Conservation (phyloP, 1,284 basidiomycete genomes). For the Apiotrichum sp. region DNA sequence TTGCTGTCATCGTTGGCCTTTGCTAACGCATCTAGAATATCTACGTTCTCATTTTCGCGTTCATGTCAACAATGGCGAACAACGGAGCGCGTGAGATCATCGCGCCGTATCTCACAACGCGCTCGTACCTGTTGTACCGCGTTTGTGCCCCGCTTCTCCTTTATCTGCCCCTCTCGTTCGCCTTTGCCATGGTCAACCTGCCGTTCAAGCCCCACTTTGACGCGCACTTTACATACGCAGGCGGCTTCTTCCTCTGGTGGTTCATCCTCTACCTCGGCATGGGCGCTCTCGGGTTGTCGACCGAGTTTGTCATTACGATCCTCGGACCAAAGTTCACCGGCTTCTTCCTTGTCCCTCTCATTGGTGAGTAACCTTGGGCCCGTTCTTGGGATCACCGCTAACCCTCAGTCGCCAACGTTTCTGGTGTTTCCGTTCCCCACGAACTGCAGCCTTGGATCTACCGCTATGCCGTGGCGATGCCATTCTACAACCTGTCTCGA, state of each 20-base stretch:
- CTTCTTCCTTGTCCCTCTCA: slow-evolving; percentile 48
- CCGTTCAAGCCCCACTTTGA: slow-evolving; percentile 57
- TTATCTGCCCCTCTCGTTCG: slow-evolving; percentile 60
- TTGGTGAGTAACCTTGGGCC: slow-evolving; percentile 29
- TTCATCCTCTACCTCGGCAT: slow-evolving; percentile 58
- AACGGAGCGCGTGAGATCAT: slow-evolving; percentile 48
- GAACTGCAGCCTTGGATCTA: slow-evolving; percentile 61
- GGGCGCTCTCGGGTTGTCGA: slow-evolving; percentile 50
- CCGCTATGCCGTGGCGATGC: slow-evolving; percentile 54
- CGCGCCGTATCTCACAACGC: slow-evolving; percentile 51
- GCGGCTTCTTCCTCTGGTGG: slow-evolving; percentile 69
- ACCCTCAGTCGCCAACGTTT: slow-evolving; percentile 58
- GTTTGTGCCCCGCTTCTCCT: slow-evolving; percentile 53
- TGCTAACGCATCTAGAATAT: slow-evolving; percentile 33
- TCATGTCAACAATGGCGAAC: slow-evolving; percentile 48
- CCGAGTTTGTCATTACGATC: slow-evolving; percentile 52
- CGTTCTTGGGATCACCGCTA: neutral
- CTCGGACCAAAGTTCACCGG: slow-evolving; percentile 41
- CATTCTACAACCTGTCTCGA: slow-evolving; percentile 63
- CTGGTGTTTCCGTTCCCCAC: slow-evolving; percentile 58
- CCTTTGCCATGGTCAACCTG: slow-evolving; percentile 58
- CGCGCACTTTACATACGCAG: slow-evolving; percentile 46
- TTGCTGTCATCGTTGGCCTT: too few species aligned
- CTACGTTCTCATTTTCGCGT: slow-evolving; percentile 58
- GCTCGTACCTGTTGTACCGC: slow-evolving; percentile 57